A percentile compares a stretch with the other conserved stretches of the same genome.
Conservation (phyloP, 306 rosid genomes). For the Ceratonia siliqua region DNA sequence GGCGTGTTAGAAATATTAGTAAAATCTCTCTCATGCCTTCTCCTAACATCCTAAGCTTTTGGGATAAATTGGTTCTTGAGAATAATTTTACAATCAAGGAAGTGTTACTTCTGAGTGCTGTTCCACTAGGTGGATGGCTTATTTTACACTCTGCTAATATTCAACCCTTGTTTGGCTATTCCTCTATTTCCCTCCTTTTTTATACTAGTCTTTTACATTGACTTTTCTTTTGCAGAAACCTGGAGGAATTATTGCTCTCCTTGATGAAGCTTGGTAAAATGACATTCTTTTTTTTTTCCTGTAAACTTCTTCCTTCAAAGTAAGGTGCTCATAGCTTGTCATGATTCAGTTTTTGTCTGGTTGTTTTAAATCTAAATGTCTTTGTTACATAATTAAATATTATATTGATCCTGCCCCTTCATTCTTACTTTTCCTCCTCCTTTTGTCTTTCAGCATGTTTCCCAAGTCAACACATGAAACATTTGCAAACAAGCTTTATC, state of each 20-base stretch:
- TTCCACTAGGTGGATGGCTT: conserved; percentile 17
- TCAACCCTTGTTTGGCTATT: conserved; percentile 5
- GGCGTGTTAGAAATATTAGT: not conserved
- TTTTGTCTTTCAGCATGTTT: conserved; percentile 83
- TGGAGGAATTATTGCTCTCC: conserved; percentile 97
- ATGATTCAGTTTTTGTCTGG: conserved; percentile 25
- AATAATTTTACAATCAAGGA: conserved; percentile 17
- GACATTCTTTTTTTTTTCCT: conserved; percentile 6
- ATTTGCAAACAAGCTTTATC: conserved; percentile 93
- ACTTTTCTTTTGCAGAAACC: conserved; percentile 76
- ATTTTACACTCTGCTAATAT: conserved; percentile 20
- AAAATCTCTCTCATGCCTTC: not conserved
- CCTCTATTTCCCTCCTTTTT: conserved; percentile 5
- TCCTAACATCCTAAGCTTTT: not conserved
- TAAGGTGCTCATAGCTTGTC: not conserved
- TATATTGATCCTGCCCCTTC: conserved; percentile 8
- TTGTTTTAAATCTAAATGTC: conserved; percentile 32
- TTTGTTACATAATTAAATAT: conserved; percentile 14
- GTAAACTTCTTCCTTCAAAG: conserved; percentile 23
- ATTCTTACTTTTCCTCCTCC: conserved; percentile 17
- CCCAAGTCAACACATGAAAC: conserved; percentile 99
- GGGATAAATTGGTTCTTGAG: not conserved
- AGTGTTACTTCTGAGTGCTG: conserved; percentile 7
- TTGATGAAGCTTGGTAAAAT: conserved; percentile 97
- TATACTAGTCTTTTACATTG: conserved; percentile 17